Percentiles rank a stretch among this genome's conserved stretches.
Conservation (phyloP, 805 yeast genomes). For the Teunomyces pallodes region DNA sequence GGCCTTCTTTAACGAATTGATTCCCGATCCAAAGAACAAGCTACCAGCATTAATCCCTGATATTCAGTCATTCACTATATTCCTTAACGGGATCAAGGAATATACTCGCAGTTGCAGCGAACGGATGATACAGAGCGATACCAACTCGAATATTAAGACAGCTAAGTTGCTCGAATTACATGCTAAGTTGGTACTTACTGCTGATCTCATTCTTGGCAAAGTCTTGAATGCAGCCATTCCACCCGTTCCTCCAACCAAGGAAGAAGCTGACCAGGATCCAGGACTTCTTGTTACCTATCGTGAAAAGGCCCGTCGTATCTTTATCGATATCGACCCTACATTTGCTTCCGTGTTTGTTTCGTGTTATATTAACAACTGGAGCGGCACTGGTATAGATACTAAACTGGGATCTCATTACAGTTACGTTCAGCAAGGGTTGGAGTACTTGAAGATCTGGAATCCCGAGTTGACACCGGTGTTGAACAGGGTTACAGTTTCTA, state of each 20-base stretch:
- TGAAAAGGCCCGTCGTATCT: constrained; percentile 12
- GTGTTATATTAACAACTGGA: constrained; percentile 23
- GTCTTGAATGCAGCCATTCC: constrained; percentile 30
- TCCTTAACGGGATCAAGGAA: constrained; percentile 33
- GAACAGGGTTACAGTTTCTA: constrained; percentile 7
- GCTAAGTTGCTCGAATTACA: constrained; percentile 25
- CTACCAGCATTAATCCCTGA: constrained; percentile 23
- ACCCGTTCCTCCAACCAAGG: constrained; percentile 32
- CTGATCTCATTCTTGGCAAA: constrained; percentile 26
- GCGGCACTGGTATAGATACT: constrained; percentile 25
- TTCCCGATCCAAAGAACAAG: constrained; percentile 15
- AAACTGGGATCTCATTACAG: constrained; percentile 27
- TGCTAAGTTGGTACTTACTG: constrained; percentile 24
- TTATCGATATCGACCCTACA: constrained; percentile 31
- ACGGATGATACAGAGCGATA: constrained; percentile 11
- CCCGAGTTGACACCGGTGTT: constrained; percentile 28
- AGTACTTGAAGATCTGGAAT: constrained; percentile 31
- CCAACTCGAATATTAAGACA: constrained; percentile 19
- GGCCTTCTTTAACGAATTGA: constrained; percentile 32
- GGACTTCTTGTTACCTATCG: constrained; percentile 16
- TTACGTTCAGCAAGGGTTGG: constrained; percentile 29
- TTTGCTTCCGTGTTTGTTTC: constrained; percentile 30
- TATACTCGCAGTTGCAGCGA: constrained; percentile 15
- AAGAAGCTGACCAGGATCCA: constrained; percentile 20
- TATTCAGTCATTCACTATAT: constrained; percentile 37